These are phyloP conservation scores for Pichia occidentalis DNA, from an alignment of 805 yeast species.

Conservation along the genomic window DNA sequence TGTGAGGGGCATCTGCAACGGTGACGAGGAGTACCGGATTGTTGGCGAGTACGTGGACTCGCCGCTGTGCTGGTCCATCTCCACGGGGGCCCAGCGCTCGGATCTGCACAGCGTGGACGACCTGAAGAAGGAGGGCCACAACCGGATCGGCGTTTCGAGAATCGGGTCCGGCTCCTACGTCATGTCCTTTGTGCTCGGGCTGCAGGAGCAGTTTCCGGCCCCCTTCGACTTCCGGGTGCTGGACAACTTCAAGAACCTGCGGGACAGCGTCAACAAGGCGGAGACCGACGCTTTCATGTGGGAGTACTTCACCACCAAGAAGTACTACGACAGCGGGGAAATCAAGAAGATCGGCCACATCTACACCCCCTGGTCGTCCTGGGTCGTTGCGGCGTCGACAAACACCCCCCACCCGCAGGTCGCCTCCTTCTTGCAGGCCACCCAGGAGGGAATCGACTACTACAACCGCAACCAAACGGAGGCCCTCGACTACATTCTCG, in stretches of 20 bases:
- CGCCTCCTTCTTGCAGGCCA: constrained; percentile 40
- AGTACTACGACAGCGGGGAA: constrained; percentile 73
- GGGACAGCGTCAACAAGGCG: constrained; percentile 67
- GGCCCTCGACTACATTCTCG: constrained; percentile 56
- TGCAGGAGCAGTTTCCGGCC: constrained; percentile 46
- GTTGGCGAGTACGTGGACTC: constrained; percentile 80
- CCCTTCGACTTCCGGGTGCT: constrained; percentile 45
- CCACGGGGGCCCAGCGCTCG: constrained; percentile 60
- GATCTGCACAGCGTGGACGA: constrained; percentile 48
- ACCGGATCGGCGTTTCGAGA: constrained; percentile 69
- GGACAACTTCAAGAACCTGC: constrained; percentile 63
- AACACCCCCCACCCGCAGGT: constrained; percentile 31
- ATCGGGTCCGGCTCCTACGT: constrained; percentile 90
- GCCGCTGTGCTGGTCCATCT: constrained; percentile 86
- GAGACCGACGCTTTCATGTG: constrained; percentile 86
- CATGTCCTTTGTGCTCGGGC: constrained; percentile 80
- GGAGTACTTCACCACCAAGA: constrained; percentile 88
- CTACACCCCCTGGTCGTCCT: constrained; percentile 95
- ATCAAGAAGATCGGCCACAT: constrained; percentile 81
- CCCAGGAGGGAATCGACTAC: constrained; percentile 63
- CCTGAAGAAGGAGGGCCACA: constrained; percentile 40
- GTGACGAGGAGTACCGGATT: constrained; percentile 52
- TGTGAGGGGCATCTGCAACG: constrained; percentile 73
- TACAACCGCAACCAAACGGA: constrained; percentile 57
- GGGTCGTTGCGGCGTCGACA: constrained; percentile 64